These are phyloP conservation scores for Paraconiothyrium sp. DNA, from an alignment of 2,329 filamentous ascomycete genomes.

Conservation along the genomic window DNA sequence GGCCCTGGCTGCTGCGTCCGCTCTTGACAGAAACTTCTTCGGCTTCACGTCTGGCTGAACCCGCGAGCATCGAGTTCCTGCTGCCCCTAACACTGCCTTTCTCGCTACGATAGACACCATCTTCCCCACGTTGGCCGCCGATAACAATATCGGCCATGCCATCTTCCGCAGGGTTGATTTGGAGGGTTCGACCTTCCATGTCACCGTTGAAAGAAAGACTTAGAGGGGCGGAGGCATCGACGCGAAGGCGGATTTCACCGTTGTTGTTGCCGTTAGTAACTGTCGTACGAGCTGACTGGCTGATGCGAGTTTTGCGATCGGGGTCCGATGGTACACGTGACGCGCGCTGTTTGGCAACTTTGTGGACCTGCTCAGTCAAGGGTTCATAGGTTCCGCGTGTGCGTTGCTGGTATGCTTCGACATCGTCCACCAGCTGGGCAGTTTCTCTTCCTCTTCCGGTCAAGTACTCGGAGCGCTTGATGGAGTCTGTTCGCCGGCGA, in stretches of 20 bases:
- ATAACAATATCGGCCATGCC: constrained; percentile 51
- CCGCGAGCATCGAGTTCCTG: constrained; percentile 28
- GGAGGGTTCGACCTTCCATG: constrained; percentile 49
- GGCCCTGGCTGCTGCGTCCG: constrained; percentile 36
- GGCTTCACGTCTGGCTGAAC: constrained; percentile 33
- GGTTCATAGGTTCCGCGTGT: constrained; percentile 39
- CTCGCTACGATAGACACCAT: constrained; percentile 40
- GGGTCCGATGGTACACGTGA: constrained; percentile 38
- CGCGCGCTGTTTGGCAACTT: constrained; percentile 36
- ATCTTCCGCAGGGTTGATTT: constrained; percentile 44
- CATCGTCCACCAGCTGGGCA: constrained; percentile 26
- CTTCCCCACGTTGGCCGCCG: constrained; percentile 34
- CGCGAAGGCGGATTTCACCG: constrained; percentile 48
- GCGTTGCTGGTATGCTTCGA: constrained; percentile 43
- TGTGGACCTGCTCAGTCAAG: constrained; percentile 40
- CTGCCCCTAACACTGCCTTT: constrained; percentile 34
- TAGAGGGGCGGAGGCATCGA: constrained; percentile 44
- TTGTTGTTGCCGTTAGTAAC: constrained; percentile 37
- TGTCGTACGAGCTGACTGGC: constrained; percentile 38
- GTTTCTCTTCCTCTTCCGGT: constrained; percentile 34
- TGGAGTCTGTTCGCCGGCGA: constrained; percentile 40
- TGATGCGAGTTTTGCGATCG: constrained; percentile 38
- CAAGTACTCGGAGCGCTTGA: constrained; percentile 31
- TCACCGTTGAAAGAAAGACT: constrained; percentile 49
- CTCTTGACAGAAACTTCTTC: constrained; percentile 44